phyloP scores from a whole-genome alignment of 805 yeast species.

The Yarrowia hollandica region DNA sequence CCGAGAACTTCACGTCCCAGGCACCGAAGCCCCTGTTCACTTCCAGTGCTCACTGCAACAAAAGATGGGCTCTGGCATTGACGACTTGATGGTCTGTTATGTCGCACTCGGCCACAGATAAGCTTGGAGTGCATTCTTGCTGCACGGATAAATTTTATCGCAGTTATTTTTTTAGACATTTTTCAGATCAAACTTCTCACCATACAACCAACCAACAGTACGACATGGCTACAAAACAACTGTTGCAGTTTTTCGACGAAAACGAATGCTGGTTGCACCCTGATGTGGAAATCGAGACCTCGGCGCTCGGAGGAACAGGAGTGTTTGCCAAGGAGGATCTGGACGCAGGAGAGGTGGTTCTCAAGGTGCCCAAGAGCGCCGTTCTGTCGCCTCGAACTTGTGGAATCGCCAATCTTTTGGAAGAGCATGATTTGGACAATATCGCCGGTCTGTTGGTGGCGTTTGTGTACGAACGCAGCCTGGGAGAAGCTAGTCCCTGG shows the following conservation, averaged over 20 bases:
- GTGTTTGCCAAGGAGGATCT: conserved; percentile 58
- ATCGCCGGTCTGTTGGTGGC: conserved; percentile 66
- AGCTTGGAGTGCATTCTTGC: not conserved
- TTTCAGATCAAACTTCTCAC: not conserved
- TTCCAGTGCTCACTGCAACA: too few relatives aligned
- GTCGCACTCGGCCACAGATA: not conserved
- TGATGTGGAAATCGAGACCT: conserved; percentile 49
- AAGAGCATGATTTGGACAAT: conserved; percentile 62
- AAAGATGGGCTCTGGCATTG: too few relatives aligned
- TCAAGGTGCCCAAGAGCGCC: conserved; percentile 40
- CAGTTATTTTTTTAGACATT: conserved; percentile 22
- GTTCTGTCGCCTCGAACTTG: conserved; percentile 44
- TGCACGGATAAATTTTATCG: conserved; percentile 9
- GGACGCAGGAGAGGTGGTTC: conserved; percentile 41
- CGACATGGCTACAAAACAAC: not conserved
- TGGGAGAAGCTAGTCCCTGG: conserved; percentile 79
- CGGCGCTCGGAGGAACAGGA: conserved; percentile 67
- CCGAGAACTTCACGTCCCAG: too few relatives aligned
- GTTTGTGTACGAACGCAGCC: conserved; percentile 66
- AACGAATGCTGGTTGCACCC: conserved; percentile 58
- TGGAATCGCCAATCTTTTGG: conserved; percentile 62
- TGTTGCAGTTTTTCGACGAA: conserved; percentile 52
- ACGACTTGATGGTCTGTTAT: too few relatives aligned
- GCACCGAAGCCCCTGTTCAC: too few relatives aligned
- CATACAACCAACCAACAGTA: not conserved